Conservation (phyloP, 208 protist species). For the Crithidia sp. region DNA sequence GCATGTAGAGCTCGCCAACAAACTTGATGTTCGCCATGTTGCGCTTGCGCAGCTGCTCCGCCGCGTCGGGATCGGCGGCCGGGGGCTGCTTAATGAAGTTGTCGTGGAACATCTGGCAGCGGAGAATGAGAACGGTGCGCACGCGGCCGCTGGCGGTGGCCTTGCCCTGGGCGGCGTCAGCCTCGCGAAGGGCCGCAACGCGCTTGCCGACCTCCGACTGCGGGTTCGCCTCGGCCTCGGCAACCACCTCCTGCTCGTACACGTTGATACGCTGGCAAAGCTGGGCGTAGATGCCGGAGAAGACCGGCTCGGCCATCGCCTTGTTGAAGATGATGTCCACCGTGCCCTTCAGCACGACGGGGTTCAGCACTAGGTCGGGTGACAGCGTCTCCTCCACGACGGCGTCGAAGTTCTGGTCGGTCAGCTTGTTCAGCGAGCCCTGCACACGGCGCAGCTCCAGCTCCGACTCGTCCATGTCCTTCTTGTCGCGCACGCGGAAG, state of each 20-base stretch:
- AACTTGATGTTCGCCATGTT: conserved; percentile 94
- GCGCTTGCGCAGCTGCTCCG: conserved; percentile 73
- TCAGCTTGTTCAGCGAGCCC: conserved; percentile 88
- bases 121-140: conserved; percentile 47
- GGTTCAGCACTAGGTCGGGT: conserved; percentile 75
- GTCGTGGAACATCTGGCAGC: conserved; percentile 67
- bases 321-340: conserved; percentile 90
- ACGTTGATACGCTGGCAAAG: conserved; percentile 75
- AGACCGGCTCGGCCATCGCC: conserved; percentile 88
- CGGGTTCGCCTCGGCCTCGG: conserved; percentile 45
- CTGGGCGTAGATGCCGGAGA: conserved; percentile 82
- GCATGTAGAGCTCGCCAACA: conserved; percentile 88
- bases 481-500: conserved; percentile 76
- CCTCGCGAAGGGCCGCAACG: conserved; percentile 23
- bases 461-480: conserved; percentile 74
- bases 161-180: conserved; percentile 29
- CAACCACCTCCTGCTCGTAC: conserved; percentile 74
- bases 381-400: conserved; percentile 66
- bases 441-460: conserved; percentile 76
- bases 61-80: conserved; percentile 51
- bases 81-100: conserved; percentile 48
- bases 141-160: conserved; percentile 42
- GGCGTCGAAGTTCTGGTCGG: conserved; percentile 83
- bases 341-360: conserved; percentile 59
- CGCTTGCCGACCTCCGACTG: conserved; percentile 37